phyloP scores from a whole-genome alignment of 257 asterid genomes.

The Rauvolfia tetraphylla region DNA sequence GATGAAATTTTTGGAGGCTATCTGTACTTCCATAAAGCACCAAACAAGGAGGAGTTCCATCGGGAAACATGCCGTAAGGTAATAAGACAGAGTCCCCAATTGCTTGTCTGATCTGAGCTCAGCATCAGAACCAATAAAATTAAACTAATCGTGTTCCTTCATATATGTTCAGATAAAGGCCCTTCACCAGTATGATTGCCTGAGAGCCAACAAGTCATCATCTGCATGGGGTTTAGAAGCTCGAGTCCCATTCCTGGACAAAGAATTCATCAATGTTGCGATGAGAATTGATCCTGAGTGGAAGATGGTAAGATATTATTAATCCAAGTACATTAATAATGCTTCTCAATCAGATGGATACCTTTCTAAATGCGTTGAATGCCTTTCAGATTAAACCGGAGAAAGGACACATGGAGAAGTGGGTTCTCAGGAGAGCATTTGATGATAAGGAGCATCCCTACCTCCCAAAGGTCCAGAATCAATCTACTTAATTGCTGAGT shows the following conservation, averaged over 20 bases:
- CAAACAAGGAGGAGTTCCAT: slow-evolving; percentile 90
- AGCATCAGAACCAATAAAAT: background rate
- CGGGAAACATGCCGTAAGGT: slow-evolving; percentile 89
- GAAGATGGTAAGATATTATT: slow-evolving; percentile 55
- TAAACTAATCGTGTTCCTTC: background rate
- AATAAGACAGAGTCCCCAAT: background rate
- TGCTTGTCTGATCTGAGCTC: background rate
- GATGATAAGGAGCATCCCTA: slow-evolving; percentile 85
- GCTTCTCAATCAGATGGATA: background rate
- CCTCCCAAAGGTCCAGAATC: slow-evolving; percentile 75
- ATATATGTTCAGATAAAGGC: slow-evolving; percentile 67
- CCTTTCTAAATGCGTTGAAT: background rate
- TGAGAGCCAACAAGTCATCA: slow-evolving; percentile 91
- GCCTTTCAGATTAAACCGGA: slow-evolving; percentile 63
- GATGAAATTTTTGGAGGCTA: slow-evolving; percentile 98
- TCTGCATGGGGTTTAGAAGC: slow-evolving; percentile 99
- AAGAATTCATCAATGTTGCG: slow-evolving; percentile 79
- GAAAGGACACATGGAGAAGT: slow-evolving; percentile 80
- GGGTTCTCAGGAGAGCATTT: slow-evolving; percentile 91
- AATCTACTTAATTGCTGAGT: background rate
- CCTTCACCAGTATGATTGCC: slow-evolving; percentile 91
- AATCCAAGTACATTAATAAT: background rate
- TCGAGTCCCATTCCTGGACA: slow-evolving; percentile 85
- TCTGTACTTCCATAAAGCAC: slow-evolving; percentile 87
- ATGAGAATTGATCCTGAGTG: slow-evolving; percentile 92